phyloP scores from a whole-genome alignment of 129 eudicot genomes.

The Tagetes patula region DNA sequence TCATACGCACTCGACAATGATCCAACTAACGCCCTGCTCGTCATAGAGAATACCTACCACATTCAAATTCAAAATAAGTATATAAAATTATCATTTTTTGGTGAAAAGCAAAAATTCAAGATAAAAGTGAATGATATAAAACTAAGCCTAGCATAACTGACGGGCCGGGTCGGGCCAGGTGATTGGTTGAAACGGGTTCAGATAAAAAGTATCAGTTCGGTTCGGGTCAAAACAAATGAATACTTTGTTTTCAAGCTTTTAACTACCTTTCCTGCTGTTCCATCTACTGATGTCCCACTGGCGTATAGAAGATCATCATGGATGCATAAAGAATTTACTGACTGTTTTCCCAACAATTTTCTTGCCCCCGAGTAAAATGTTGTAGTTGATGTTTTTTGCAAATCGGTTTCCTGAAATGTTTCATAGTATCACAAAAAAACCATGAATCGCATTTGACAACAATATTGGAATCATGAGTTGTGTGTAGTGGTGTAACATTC shows the following conservation, averaged over 20 bases:
- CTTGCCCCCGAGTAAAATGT: slow-evolving; percentile 64
- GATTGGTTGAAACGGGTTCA: neutral
- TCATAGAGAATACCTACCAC: slow-evolving; percentile 61
- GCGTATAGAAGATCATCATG: slow-evolving; percentile 52
- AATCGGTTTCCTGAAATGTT: slow-evolving; percentile 63
- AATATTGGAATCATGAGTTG: neutral
- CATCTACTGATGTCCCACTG: slow-evolving; percentile 76
- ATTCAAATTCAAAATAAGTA: neutral
- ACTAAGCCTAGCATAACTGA: neutral
- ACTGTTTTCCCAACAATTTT: slow-evolving; percentile 75
- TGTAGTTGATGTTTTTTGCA: slow-evolving; percentile 47
- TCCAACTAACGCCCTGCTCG: slow-evolving; percentile 59
- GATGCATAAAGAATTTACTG: slow-evolving; percentile 47
- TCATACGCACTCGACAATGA: slow-evolving; percentile 55
- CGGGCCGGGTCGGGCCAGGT: neutral
- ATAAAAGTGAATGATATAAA: neutral
- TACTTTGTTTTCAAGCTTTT: neutral
- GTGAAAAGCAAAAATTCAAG: neutral
- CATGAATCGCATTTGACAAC: neutral
- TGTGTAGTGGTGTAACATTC: neutral
- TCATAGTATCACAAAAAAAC: neutral
- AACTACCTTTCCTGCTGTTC: slow-evolving; percentile 76
- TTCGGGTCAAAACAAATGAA: neutral
- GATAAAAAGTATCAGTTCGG: neutral
- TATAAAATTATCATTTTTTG: neutral